Evolutionary conservation across 352 stramenopile species (phyloP).

Genomic region (Blastocystis sp.): DNA sequence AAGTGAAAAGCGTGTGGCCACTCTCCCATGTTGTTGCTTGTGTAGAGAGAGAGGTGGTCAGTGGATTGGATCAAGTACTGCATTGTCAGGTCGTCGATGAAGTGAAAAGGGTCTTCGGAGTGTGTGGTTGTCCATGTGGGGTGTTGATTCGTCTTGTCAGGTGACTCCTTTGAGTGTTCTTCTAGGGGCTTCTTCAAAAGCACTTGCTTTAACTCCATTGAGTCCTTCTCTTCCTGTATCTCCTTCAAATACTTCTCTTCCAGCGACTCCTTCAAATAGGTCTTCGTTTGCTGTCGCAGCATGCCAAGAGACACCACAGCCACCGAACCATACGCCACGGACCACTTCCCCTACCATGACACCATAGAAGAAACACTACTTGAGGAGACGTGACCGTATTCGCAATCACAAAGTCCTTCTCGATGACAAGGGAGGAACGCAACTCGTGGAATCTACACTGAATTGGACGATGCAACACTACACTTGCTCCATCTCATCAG

Average conservation of each 20-base stretch:
- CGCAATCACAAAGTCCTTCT: conserved; percentile 6
- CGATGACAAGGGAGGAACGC: background rate
- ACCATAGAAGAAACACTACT: background rate
- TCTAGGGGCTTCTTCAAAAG: too few species aligned
- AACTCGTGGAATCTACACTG: conserved; percentile 7
- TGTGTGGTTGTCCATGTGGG: too few species aligned
- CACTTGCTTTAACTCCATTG: too few species aligned
- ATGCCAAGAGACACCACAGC: conserved; percentile 1
- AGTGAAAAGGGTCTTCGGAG: background rate
- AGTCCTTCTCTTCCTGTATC: too few species aligned
- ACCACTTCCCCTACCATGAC: conserved; percentile 32
- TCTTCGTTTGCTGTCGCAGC: conserved; percentile 25
- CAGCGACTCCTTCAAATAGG: background rate
- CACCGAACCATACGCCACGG: conserved; percentile 47
- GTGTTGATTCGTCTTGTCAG: too few species aligned
- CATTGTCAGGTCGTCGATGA: conserved; percentile 41
- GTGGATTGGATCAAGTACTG: conserved; percentile 49
- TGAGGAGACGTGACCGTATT: conserved; percentile 41
- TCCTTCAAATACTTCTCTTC: too few species aligned
- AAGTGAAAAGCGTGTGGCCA: background rate
- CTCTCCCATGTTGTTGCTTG: background rate
- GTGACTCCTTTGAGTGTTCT: too few species aligned
- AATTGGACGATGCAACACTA: too few species aligned
- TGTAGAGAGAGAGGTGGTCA: conserved; percentile 29
- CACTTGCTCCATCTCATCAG: too few species aligned